Evolutionary conservation across 192 early-diverging fungal genomes (phyloP).

Genomic region (Funneliformis mosseae): DNA sequence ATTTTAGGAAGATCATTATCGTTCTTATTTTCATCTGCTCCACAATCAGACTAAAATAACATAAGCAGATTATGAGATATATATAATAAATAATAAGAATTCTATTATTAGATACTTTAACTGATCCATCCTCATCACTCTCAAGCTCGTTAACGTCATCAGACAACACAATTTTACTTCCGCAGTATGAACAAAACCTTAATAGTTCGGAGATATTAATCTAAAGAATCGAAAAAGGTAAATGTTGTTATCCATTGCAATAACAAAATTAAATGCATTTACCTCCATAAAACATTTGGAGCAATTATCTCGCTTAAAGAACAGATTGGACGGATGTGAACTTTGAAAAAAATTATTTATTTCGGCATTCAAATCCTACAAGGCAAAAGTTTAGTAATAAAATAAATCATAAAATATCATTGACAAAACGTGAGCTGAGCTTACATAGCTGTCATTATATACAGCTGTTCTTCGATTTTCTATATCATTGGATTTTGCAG

Average conservation of each 20-base stretch:
- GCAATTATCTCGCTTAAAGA: not conserved
- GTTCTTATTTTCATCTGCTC: not conserved
- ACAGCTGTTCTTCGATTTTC: slow-evolving; percentile 20
- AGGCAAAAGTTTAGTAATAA: not conserved
- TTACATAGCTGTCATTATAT: slow-evolving; percentile 22
- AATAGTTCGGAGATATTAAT: not conserved
- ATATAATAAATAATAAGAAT: no score
- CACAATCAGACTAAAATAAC: not conserved
- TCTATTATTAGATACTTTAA: no score
- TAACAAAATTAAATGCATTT: not conserved
- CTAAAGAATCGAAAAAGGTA: slow-evolving; percentile 8
- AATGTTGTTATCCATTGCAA: not conserved
- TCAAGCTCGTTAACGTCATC: no score
- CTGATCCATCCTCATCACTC: no score
- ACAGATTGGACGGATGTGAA: no score
- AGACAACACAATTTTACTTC: not conserved
- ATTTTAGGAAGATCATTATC: not conserved
- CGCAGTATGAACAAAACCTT: not conserved
- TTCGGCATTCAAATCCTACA: not conserved
- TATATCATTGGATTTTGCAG: not conserved
- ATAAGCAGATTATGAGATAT: no score
- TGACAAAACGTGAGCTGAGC: not conserved
- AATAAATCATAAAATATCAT: not conserved
- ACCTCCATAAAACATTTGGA: slow-evolving; percentile 1
- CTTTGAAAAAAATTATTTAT: not conserved